Conservation (phyloP, 805 yeast species). For the Starmerella vaccinii region DNA sequence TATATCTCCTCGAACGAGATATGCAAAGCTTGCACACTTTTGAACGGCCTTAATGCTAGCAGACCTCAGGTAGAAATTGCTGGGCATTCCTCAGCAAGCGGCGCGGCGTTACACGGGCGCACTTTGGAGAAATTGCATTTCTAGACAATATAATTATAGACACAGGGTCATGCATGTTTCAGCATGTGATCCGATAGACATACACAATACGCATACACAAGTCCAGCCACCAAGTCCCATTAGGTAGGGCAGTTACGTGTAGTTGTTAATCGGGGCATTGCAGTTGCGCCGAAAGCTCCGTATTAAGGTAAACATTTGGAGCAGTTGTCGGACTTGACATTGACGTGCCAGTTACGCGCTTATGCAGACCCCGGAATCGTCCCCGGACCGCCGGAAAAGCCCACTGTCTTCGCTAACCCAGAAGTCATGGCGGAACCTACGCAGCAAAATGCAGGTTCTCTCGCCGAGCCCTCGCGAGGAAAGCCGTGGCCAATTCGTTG, state of each 20-base stretch:
- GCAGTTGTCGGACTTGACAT: no score
- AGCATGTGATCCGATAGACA: neutral
- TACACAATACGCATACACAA: neutral
- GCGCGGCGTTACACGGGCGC: conserved; percentile 28
- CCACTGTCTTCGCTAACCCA: conserved; percentile 7
- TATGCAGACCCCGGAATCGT: conserved; percentile 3
- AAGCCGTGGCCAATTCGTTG: neutral
- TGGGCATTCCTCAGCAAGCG: conserved; percentile 51
- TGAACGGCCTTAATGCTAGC: conserved; percentile 72
- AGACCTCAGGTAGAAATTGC: conserved; percentile 58
- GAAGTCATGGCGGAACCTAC: conserved; percentile 15
- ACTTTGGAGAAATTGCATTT: conserved; percentile 39
- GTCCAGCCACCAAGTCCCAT: conserved; percentile 1
- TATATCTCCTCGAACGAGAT: conserved; percentile 77
- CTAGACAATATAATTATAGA: conserved; percentile 27
- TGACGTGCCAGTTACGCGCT: no score
- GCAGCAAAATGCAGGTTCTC: neutral
- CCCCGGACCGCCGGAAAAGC: conserved; percentile 4
- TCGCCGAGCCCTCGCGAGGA: neutral
- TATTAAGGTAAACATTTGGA: no score
- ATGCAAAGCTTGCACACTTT: conserved; percentile 85
- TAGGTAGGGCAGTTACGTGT: neutral
- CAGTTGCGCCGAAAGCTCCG: neutral
- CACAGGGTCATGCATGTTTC: neutral
- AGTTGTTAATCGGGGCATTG: neutral